A percentile compares a stretch with the other conserved stretches of the same genome.
phyloP scores from a whole-genome alignment of 2,329 filamentous ascomycete genomes.

The Sclerotinia minor region DNA sequence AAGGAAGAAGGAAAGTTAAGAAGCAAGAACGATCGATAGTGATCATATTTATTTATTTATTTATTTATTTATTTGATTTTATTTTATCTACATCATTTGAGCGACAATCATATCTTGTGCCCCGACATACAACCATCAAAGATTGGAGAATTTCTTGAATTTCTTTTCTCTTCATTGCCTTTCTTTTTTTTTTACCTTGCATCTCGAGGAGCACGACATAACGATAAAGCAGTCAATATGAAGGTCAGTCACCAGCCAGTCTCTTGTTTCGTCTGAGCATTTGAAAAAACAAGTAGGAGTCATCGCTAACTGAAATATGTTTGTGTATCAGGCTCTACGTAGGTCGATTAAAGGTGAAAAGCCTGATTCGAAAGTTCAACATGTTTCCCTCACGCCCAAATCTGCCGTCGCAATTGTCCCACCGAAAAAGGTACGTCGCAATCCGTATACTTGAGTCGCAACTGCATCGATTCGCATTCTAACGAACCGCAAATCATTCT shows the following conservation, averaged over 20 bases:
- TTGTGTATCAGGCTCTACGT: conserved; percentile 55
- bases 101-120: conserved; percentile 16
- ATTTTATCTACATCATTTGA: background rate
- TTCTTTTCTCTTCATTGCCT: conserved; percentile 27
- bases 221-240: conserved; percentile 36
- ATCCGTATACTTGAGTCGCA: conserved; percentile 23
- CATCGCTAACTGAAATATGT: conserved; percentile 34
- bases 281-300: background rate
- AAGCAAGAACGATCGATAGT: conserved; percentile 18
- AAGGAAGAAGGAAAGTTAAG: background rate
- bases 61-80: too few species aligned
- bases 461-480: conserved; percentile 3
- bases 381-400: conserved; percentile 68
- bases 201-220: conserved; percentile 27
- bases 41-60: background rate
- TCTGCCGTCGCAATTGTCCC: conserved; percentile 69
- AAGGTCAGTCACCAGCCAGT: conserved; percentile 32
- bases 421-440: conserved; percentile 64
- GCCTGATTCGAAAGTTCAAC: conserved; percentile 56
- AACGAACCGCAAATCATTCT: conserved; percentile 25
- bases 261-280: background rate
- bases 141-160: background rate
- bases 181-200: conserved; percentile 27
- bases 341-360: conserved; percentile 72
- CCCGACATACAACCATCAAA: background rate